Conservation (phyloP, 2,329 filamentous ascomycete genomes). For the Exophiala xenobiotica region DNA sequence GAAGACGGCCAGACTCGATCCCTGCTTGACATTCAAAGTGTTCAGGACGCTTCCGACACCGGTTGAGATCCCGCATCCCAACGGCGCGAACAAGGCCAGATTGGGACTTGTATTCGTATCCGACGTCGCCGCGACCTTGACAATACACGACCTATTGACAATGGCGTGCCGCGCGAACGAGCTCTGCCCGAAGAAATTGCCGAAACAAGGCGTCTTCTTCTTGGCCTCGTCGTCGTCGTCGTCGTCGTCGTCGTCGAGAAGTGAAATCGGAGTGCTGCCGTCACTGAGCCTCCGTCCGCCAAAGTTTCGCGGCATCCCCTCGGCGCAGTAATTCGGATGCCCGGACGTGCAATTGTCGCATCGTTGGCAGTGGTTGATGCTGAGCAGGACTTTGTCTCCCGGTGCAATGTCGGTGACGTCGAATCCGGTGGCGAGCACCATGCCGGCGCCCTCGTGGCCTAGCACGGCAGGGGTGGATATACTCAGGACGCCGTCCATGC, state of each 20-base stretch:
- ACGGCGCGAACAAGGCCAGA: slow-evolving; percentile 29
- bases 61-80: slow-evolving; percentile 34
- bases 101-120: slow-evolving; percentile 6
- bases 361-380: slow-evolving; percentile 13
- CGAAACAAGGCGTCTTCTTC: background rate
- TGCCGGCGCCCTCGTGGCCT: slow-evolving; percentile 56
- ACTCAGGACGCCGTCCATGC: slow-evolving; percentile 9
- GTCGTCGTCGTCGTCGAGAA: background rate
- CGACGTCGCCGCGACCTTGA: slow-evolving; percentile 29
- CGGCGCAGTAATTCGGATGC: slow-evolving; percentile 19
- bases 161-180: slow-evolving; percentile 30
- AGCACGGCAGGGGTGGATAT: slow-evolving; percentile 62
- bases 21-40: slow-evolving; percentile 5
- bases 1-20: slow-evolving; percentile 29
- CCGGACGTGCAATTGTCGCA: slow-evolving; percentile 14
- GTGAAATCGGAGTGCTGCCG: background rate
- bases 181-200: slow-evolving; percentile 33
- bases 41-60: slow-evolving; percentile 30
- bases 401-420: slow-evolving; percentile 67
- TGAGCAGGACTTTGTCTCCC: slow-evolving; percentile 78
- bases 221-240: background rate
- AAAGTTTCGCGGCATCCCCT: slow-evolving; percentile 18
- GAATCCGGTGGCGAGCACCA: slow-evolving; percentile 53
- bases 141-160: slow-evolving; percentile 22
- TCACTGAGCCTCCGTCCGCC: slow-evolving; percentile 5